Base-by-base conservation (phyloP, 2,329 filamentous ascomycete genomes). In the Colletotrichum magnum region DNA sequence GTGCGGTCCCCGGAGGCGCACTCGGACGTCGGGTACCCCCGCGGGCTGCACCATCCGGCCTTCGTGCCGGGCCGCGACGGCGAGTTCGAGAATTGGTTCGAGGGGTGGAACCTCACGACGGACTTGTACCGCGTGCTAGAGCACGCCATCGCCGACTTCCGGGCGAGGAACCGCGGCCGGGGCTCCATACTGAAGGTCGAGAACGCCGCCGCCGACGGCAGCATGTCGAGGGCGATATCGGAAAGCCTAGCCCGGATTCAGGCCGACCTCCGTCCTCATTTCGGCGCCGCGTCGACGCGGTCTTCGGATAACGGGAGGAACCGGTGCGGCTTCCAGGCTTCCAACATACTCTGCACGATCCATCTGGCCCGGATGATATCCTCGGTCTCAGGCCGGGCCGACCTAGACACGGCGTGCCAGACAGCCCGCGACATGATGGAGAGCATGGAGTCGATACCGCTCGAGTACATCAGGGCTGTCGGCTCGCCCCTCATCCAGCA, bases 71-170 rank as follows among this genome's bases (percentile, higher is more conserved):
- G 66, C 24, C 57, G 63, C 1, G 63, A 66, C n/a, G 63, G 63
- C 28, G 13, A 59, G 32, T 64, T 58, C 18, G 62, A 65, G 56
- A 41, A 50, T 59, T 89, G 87, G 87, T 76, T 89, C 15, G 79
- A 81, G 41, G 87, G 87, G 21, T 89, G 85, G 85, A 89, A 89
- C 73, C 87, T 88, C 61, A 85, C 83, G 5, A 87, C 85, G 0
- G 86, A 88, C 72, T 76, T 89, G 0, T 89, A 88, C 73, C 83
- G 86, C 3, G 80, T 88, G 6, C 76, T 89, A 10, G 87, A 89
- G 72, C 85, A 89, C 71, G 83, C 81, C 4, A 60, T 79, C 43
- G 74, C 66, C 24, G 72, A 71, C n/a, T 73, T 75, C 61, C 69
- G 75, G 1, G 68, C 68, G 13, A 53, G 26, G 32, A 51, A 62